These are phyloP conservation scores for Trichoderma virens DNA, from an alignment of 495 filamentous ascomycete genomes.

Conservation along the genomic window DNA sequence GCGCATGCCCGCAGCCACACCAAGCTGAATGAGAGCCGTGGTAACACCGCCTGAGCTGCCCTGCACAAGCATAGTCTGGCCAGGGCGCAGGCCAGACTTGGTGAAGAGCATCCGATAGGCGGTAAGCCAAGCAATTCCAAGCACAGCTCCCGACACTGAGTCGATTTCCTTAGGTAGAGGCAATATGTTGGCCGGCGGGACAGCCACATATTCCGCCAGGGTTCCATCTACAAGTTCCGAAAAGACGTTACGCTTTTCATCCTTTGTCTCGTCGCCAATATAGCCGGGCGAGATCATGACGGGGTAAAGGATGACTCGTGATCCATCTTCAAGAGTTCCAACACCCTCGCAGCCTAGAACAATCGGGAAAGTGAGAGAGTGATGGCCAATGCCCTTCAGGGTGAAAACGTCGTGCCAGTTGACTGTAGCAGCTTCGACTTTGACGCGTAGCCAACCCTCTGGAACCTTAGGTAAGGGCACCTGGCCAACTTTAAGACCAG, in stretches of 20 bases:
- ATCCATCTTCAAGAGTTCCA: not conserved
- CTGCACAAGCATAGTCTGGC: constrained; percentile 2
- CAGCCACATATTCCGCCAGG: not conserved
- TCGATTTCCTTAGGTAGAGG: not conserved
- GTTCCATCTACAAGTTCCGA: not conserved
- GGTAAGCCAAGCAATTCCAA: not conserved
- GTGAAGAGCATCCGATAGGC: constrained; percentile 1
- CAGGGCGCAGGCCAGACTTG: not conserved
- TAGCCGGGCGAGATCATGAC: not conserved
- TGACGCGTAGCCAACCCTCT: not conserved
- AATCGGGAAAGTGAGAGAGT: not conserved
- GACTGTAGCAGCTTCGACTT: not conserved
- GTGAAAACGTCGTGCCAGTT: not conserved
- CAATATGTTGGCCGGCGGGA: not conserved
- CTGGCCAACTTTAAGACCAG: not conserved
- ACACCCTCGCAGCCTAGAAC: not conserved
- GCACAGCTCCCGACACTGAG: not conserved
- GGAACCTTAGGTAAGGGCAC: not conserved
- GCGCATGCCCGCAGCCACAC: not conserved
- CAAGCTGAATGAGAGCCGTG: not conserved
- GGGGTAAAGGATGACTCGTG: not conserved
- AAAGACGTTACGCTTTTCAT: not conserved
- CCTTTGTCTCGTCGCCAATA: not conserved
- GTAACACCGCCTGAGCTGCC: not conserved
- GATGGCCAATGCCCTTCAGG: not conserved